Evolutionary conservation across 1,284 basidiomycete species (phyloP), one percentile per base, ranked within the genome.

Genomic region (Fistulinella cinereoalba): DNA sequence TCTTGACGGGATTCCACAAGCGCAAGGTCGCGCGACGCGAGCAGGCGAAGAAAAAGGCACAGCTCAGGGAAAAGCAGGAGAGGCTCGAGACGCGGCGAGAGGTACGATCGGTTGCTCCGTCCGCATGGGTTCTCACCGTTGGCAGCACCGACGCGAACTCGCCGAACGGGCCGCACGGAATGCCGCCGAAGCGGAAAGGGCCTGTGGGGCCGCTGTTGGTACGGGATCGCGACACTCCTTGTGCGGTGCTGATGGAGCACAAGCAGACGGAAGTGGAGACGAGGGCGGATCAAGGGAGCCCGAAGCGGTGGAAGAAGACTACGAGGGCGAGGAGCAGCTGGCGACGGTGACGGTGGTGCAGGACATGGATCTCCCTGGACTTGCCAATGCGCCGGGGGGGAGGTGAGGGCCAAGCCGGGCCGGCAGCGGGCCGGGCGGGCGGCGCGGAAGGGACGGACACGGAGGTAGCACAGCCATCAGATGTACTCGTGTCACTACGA

Each of bases 1-100:
- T 84, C 66, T 66, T 93, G 61, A 92, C 89, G 10, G 90, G 90
- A 15, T 93, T 93, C 66, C 85, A 85, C 64, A 92, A 92, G 67
- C 82, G 90, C 53, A 93, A 93, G 62, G 62, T 89, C 41, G 79
- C 79, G 54, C 87, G 85, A 64, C 77, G 82, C 57, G 83, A 90
- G 56, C 80, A 75, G 27, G 81, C 83, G 25, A 81, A 79, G 57
- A 76, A 79, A 57, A 85, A 77, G 62, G 85, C 85, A 24, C 63
- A 73, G 46, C 79, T 86, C 54, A 71, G 80, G 52, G 83, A 88
- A 58, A 88, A 86, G 61, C 74, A 79, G 58, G 79, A 83, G 50
- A 74, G 80, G 50, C 68, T 80, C n/a, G 80, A 88, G 59, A 61
- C 75, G 11, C 72, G 87, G 50, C 75, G 81, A 57, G 83, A 90